Conservation (phyloP, 1,284 basidiomycete species). For the Cutaneotrichosporon dermatis region DNA sequence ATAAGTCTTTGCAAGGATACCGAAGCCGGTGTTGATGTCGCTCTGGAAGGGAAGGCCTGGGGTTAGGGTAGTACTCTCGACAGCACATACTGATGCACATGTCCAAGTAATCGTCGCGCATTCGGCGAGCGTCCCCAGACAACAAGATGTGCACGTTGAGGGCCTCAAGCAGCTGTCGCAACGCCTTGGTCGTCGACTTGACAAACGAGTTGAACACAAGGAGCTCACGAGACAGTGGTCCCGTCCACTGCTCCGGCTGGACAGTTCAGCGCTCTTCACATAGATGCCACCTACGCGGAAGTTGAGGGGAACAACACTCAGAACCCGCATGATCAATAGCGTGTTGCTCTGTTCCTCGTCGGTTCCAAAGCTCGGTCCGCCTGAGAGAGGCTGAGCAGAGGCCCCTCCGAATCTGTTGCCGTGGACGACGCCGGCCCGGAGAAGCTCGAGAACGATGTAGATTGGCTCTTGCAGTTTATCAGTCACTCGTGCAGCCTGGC, state of each 20-base stretch:
- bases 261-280: constrained; percentile 7
- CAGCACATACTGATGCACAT: constrained; percentile 60
- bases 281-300: constrained; percentile 65
- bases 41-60: constrained; percentile 76
- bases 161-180: constrained; percentile 86
- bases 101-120: constrained; percentile 86
- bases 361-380: constrained; percentile 87
- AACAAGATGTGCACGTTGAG: constrained; percentile 88
- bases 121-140: constrained; percentile 75
- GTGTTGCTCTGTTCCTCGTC: constrained; percentile 88
- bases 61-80: neutral
- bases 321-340: constrained; percentile 90
- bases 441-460: constrained; percentile 85
- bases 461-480: constrained; percentile 98
- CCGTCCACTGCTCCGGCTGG: constrained; percentile 80
- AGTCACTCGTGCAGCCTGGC: constrained; percentile 73
- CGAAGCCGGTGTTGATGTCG: constrained; percentile 96
- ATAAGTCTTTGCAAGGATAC: constrained; percentile 93
- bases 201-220: constrained; percentile 98
- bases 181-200: constrained; percentile 77
- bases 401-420: constrained; percentile 80
- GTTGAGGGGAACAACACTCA: constrained; percentile 86
- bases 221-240: constrained; percentile 90
- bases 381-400: constrained; percentile 66
- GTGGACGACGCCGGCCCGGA: constrained; percentile 91